Base-by-base conservation (phyloP, 805 yeast genomes). In the Candida hungchunana region DNA sequence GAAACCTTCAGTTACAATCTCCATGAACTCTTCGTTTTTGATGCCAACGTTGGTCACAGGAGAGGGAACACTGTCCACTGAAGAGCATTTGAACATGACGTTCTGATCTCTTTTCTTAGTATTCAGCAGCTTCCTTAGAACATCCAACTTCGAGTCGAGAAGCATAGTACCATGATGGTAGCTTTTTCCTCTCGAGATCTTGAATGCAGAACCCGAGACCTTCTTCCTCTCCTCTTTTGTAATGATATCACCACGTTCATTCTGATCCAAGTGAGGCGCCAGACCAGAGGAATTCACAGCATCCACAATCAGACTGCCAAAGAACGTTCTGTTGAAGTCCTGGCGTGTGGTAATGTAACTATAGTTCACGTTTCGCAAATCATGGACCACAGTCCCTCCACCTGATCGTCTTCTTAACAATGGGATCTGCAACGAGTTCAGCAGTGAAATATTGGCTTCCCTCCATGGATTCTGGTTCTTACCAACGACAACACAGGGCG, bases 101-200 rank as follows among this genome's bases (percentile, higher is more conserved):
- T 46, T 40, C 0, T 75, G 77, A 4, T 58, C 46, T 1, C 59
- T 43, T 9, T 61, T 58, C 28, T 36, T 39, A 3, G 67, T 70
- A 12, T 71, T 69, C 40, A 93, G 64, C 11, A 86, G 55, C n/a
- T 73, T 65, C 2, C 78, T 65, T 39, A 93, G 64, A 1, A 68
- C 59, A n/a, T 66, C 67, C 18, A 93, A 60, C 25, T 78, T 66
- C 27, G 94, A 78, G 36, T 73, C 63, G 17, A 93, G 63, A 7
- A 93, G 66, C 96, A 93, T 85, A 0, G 99, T 93, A 0, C 97
- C 98, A 62, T 93, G 99, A 55, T 93, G 98, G 47, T 89, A 81
- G 6, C 95, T 78, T 48, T 77, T 77, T 0, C 93, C 89, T 32
- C 73, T 71, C 5, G 95, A 79, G 21, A 93, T 67, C 55, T 89